Evolutionary conservation across 2,329 filamentous ascomycete genomes (phyloP).

Genomic region (Apiospora koreana): DNA sequence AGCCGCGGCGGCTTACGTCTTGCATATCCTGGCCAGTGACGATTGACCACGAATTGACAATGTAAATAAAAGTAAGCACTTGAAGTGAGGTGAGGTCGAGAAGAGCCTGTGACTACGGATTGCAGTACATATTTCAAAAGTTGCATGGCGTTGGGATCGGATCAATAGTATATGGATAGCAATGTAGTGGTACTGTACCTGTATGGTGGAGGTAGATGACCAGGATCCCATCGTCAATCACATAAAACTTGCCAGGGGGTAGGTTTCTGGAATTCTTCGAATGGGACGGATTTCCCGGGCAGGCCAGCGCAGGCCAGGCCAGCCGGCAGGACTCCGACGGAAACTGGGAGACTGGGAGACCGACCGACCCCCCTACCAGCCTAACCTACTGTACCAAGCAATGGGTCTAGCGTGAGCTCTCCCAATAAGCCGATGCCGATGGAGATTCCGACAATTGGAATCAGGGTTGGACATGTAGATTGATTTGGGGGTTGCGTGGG

Average conservation of each 20-base stretch:
- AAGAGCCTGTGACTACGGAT: not conserved
- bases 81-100: not conserved
- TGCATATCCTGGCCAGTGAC: not conserved
- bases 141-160: too few relatives aligned
- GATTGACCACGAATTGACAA: not conserved
- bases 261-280: conserved; percentile 6
- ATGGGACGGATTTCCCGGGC: not conserved
- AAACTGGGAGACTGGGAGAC: not conserved
- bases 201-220: not conserved
- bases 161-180: too few relatives aligned
- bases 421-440: not conserved
- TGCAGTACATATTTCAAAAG: too few relatives aligned
- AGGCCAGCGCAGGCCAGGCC: not conserved
- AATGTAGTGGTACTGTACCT: too few relatives aligned
- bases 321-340: not conserved
- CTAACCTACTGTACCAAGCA: not conserved
- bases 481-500: not conserved
- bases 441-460: conserved; percentile 6
- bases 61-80: not conserved
- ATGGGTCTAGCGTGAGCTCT: not conserved
- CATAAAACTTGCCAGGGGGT: not conserved
- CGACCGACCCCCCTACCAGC: too few relatives aligned
- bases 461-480: not conserved
- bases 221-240: not conserved
- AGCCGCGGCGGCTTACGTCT: not conserved